phyloP scores from a whole-genome alignment of 169 alveolate genomes.

The Besnoitia besnoiti region DNA sequence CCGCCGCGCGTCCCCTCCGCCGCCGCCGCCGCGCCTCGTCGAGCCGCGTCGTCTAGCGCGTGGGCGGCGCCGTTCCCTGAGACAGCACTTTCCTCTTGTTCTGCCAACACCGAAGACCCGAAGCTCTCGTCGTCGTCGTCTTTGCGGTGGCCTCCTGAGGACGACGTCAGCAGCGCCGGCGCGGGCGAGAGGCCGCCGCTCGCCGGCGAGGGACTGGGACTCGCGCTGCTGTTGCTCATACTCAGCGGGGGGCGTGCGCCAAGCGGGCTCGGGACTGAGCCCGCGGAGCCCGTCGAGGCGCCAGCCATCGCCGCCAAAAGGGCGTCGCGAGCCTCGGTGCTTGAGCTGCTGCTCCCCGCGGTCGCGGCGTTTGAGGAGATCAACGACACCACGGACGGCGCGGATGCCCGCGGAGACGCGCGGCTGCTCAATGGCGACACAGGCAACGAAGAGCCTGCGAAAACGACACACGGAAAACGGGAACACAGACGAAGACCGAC shows the following conservation, averaged over 20 bases:
- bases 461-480: neutral
- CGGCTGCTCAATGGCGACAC: conserved; percentile 31
- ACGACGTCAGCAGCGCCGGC: neutral
- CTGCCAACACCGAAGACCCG: neutral
- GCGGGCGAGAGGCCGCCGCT: neutral
- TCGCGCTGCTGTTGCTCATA: neutral
- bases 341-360: conserved; percentile 28
- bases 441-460: neutral
- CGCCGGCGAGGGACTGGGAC: neutral
- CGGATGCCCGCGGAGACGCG: conserved; percentile 43
- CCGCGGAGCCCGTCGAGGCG: neutral
- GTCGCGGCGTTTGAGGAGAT: conserved; percentile 28
- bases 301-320: neutral
- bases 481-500: neutral
- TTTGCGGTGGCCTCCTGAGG: neutral
- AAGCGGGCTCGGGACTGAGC: neutral
- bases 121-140: neutral
- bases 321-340: conserved; percentile 18
- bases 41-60: neutral
- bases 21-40: neutral
- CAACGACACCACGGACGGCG: neutral
- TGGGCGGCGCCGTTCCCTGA: neutral
- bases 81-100: neutral
- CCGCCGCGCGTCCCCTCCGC: neutral
- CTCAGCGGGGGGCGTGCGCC: neutral